Base-by-base conservation (phyloP, 169 alveolate species). In the Plasmodium fragile region DNA sequence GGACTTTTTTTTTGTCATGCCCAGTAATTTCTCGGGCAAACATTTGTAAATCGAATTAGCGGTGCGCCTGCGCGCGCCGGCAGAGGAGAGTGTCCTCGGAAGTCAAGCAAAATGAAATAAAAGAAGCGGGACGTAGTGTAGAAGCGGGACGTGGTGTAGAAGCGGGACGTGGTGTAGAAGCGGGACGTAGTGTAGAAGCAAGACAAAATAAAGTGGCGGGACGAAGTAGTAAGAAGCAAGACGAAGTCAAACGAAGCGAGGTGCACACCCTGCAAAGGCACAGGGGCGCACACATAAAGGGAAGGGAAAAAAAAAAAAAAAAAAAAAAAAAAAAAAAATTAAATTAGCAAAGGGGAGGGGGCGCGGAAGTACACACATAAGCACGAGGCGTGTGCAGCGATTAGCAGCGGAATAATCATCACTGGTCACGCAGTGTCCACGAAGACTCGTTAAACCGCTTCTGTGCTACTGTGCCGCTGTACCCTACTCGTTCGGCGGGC, bases 401-500 rank as follows among this genome's bases (percentile, higher is more conserved):
- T 43, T 8, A 0, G 45, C 45, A 39, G n/a, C 5, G 55, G 55
- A 45, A 18, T 45, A 10, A 11, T 1, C 52, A 41, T 7, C 11
- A 41, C 52, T 41, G 52, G 52, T 13, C 52, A 41, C 55, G 18
- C 18, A 45, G 18, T 13, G 55, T 41, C 16, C 16, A 41, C 2
- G 13, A 2, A 0, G 3, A 4, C 13, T 41, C 4, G 55, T 13
- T 45, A 45, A 45, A 11, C 18, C 55, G 18, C 55, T 18, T 4
- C 55, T 45, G 8, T 11, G 18, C 18, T 16, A 4, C 52, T 43
- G 4, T 41, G 16, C 16, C 52, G 16, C 16, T 41, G 13, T 3
- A 0, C n/a, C 25, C 79, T 73, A 84, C 65, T 84, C 93, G 28
- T 84, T 72, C 32, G 83, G 65, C 30, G 99, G 99, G 43, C 98